These are phyloP conservation scores for Umbelopsis sp. DNA, from an alignment of 192 early-diverging fungal genomes.

Conservation along the genomic window DNA sequence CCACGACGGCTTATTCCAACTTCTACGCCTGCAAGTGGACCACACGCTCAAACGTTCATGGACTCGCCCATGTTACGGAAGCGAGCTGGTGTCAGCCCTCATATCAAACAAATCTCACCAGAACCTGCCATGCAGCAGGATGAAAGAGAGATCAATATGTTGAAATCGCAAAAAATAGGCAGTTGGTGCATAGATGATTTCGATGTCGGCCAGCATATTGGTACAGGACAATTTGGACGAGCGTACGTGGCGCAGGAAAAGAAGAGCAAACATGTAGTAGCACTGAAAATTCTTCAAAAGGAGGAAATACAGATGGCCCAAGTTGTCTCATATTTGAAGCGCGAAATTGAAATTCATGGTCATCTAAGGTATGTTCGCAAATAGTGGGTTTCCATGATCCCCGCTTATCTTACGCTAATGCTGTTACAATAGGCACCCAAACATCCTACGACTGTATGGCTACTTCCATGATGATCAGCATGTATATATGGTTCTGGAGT, in stretches of 20 bases:
- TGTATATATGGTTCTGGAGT: constrained; percentile 93
- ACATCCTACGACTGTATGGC: constrained; percentile 91
- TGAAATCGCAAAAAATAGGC: not conserved
- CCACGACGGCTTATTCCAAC: constrained; percentile 16
- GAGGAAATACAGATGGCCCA: constrained; percentile 71
- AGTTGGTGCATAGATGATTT: constrained; percentile 78
- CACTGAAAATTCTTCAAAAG: constrained; percentile 91
- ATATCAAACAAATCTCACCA: not conserved
- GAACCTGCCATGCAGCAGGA: not conserved
- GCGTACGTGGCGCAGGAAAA: constrained; percentile 92
- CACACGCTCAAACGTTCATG: constrained; percentile 27
- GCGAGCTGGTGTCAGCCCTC: constrained; percentile 22
- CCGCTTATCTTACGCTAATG: not conserved
- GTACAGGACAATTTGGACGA: constrained; percentile 93
- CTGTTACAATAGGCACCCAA: constrained; percentile 65
- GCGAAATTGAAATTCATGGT: constrained; percentile 95
- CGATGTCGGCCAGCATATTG: constrained; percentile 83
- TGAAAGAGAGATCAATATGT: not conserved
- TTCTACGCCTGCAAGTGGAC: not conserved
- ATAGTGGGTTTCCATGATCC: not conserved
- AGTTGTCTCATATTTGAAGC: constrained; percentile 81
- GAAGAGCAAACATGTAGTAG: constrained; percentile 77
- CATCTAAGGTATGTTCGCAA: constrained; percentile 68
- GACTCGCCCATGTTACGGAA: constrained; percentile 33
- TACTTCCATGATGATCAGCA: constrained; percentile 93